Percentiles rank a stretch among this genome's conserved stretches.
Conservation (phyloP, 345 rosid species). For the Microcos paniculata region DNA sequence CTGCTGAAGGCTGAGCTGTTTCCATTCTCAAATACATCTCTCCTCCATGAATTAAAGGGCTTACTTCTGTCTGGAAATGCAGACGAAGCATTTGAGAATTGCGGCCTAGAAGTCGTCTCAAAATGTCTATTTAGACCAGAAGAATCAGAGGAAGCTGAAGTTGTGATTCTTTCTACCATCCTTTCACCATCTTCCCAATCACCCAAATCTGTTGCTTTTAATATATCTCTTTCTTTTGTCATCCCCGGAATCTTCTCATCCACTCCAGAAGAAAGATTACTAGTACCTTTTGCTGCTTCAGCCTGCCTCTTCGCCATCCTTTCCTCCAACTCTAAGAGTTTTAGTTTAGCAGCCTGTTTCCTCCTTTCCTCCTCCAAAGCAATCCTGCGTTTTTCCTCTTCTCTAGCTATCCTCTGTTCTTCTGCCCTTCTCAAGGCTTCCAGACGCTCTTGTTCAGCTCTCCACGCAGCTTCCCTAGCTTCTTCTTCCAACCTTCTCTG, state of each 20-base stretch:
- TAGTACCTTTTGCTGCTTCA: constrained; percentile 48
- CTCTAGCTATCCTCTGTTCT: constrained; percentile 82
- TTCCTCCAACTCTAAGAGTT: constrained; percentile 93
- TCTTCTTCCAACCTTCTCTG: constrained; percentile 80
- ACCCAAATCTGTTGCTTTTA: constrained; percentile 45
- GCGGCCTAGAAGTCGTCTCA: constrained; percentile 46
- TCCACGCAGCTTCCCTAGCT: constrained; percentile 85
- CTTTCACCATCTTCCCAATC: constrained; percentile 94
- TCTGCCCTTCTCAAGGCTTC: constrained; percentile 77
- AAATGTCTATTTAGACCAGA: constrained; percentile 53
- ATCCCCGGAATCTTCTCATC: constrained; percentile 50
- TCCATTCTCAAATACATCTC: constrained; percentile 66
- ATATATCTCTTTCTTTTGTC: constrained; percentile 45
- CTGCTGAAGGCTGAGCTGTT: constrained; percentile 45
- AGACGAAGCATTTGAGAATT: constrained; percentile 55
- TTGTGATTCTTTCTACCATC: constrained; percentile 89
- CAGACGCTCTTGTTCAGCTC: constrained; percentile 79
- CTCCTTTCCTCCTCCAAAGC: constrained; percentile 95
- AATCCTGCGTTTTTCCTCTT: constrained; percentile 81
- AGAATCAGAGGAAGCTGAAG: constrained; percentile 69
- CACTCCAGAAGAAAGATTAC: constrained; percentile 40
- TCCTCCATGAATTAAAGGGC: constrained; percentile 62
- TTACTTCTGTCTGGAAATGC: constrained; percentile 56
- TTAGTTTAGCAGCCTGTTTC: constrained; percentile 91
- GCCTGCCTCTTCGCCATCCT: constrained; percentile 83